Evolutionary conservation across 192 early-diverging fungal species (phyloP), one percentile per base, ranked within the genome.

Genomic region (Coemansia sp.): DNA sequence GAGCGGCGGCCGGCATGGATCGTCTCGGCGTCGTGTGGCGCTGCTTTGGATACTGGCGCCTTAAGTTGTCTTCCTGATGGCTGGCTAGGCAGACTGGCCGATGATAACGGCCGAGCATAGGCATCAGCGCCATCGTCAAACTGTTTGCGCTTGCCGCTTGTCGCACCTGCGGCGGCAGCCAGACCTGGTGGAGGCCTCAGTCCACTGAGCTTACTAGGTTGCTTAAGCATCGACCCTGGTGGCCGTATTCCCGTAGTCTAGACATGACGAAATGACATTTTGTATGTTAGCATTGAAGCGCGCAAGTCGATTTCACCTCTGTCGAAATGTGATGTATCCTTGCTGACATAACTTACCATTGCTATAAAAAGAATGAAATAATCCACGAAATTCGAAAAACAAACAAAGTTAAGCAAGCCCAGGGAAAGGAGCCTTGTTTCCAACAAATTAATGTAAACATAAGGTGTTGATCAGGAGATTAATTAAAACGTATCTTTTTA

Each of bases 1-100:
- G 78, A 81, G 29, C 78, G 67, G 16, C 78, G 62, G 14, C 78
- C 78, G 10, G 73, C 70, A 50, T 67, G 70, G 4, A 81, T 70
- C 3, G 63, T 75, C 29, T 66, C 69, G 21, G 29, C 37, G 3
- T 46, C 63, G 2, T 42, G 27, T 31, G 61, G 33, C 3, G 56
- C 46, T 4, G 48, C 31, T 21, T 61, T 66, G 42, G 73, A 41
- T 7, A 39, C 62, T 3, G 69, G 78, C 45, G 34, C 46, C 40
- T 68, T 68, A 31, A 66, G 44, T 40, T 67, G 69, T 14, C 67
- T 67, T 34, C 57, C 68, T 29, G 63, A 63, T 5, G 57, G 36
- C 57, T 61, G 19, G 45, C 44, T 41, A 29, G 54, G 27, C 31
- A 13, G 39, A 9, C 21, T 27, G 0, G 44, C 29, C 44, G 62